A percentile compares a stretch with the other conserved stretches of the same genome.
These are phyloP conservation scores for Cicer yamashitae DNA, from an alignment of 306 rosid species.

Conservation along the genomic window DNA sequence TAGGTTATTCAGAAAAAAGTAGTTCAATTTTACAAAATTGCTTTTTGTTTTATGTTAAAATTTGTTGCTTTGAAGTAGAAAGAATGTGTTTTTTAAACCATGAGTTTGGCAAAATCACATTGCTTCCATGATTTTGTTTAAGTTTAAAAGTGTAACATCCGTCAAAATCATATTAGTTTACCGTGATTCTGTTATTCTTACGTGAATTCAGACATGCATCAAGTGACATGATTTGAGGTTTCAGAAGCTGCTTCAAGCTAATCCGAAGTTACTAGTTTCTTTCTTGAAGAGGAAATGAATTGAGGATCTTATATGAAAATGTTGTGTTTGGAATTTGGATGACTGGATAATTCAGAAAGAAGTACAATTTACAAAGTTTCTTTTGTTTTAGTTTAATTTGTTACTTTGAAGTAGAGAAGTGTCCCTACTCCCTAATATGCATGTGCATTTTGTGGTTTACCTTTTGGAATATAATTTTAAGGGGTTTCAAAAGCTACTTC, in stretches of 20 bases:
- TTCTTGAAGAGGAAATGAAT: no score
- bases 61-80: not conserved
- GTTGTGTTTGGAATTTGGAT: conserved; percentile 40
- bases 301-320: not conserved
- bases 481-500: not conserved
- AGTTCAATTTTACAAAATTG: conserved; percentile 10
- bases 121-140: no score
- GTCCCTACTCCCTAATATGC: conserved; percentile 7
- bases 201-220: no score
- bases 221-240: no score
- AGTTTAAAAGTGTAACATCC: no score
- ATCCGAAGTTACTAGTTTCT: no score
- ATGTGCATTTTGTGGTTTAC: conserved; percentile 30
- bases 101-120: no score
- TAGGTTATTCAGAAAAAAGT: conserved; percentile 32
- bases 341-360: conserved; percentile 26
- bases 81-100: no score
- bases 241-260: no score
- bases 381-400: not conserved
- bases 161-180: no score
- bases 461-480: conserved; percentile 30
- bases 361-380: conserved; percentile 19
- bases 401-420: conserved; percentile 25
- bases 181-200: no score
- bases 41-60: conserved; percentile 7